These are phyloP conservation scores for Boletellus ananiceps DNA, from an alignment of 768 basidiomycete genomes.

Conservation along the genomic window DNA sequence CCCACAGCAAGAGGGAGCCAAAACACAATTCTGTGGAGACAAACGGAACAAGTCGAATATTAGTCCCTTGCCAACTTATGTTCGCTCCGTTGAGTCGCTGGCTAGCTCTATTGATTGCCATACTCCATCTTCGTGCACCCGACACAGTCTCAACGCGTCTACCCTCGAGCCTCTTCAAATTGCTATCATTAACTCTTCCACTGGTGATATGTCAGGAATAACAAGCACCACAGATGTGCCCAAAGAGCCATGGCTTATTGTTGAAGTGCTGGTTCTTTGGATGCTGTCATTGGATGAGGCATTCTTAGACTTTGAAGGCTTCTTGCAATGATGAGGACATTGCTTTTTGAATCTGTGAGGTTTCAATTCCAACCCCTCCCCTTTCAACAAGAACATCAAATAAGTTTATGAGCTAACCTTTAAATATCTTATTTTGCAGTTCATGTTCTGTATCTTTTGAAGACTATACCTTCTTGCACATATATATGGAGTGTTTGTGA, in stretches of 20 bases:
- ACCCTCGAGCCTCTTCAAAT: constrained; percentile 35
- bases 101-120: background rate
- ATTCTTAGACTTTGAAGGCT: constrained; percentile 71
- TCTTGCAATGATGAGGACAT: constrained; percentile 28
- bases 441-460: too few relatives aligned
- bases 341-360: background rate
- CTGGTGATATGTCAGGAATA: background rate
- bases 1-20: constrained; percentile 17
- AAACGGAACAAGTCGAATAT: constrained; percentile 46
- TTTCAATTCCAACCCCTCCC: too few relatives aligned
- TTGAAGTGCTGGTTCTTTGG: constrained; percentile 75
- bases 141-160: constrained; percentile 10
- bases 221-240: background rate
- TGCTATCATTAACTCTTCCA: constrained; percentile 19
- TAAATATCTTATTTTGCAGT: background rate
- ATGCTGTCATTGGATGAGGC: constrained; percentile 74
- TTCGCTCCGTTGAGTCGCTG: background rate
- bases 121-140: background rate
- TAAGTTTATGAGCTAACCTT: too few relatives aligned
- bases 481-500: too few relatives aligned
- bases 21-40: constrained; percentile 39
- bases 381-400: too few relatives aligned
- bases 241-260: constrained; percentile 57
- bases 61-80: constrained; percentile 18
- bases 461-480: too few relatives aligned